Evolutionary conservation across 177 flowering plant genomes (phyloP), one percentile per base, ranked within the genome.

Genomic region (Vitis hybrid): DNA sequence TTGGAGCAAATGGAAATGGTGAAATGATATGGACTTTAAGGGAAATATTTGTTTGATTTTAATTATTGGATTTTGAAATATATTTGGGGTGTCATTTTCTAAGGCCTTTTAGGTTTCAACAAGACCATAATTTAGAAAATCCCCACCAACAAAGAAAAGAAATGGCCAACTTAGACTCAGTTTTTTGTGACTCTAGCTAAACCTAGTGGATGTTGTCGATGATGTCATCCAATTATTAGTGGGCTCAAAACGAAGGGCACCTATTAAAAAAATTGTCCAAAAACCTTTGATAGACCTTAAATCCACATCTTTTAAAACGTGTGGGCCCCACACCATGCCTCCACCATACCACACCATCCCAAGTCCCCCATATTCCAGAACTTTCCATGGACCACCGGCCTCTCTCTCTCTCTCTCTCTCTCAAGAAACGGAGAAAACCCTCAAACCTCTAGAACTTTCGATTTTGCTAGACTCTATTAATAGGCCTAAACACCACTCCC

Each of bases 391-490:
- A 33, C 60, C 19, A n/a, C 68, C 22, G 31, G 31, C 31, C 31
- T 28, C 58, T 5, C 73, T 18, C 56, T 24, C 74, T 13, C 31
- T 28, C 58, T 5, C 73, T 18, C 56, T 24, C 74, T 13, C 61
- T 14, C 31, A 64, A 20, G 44, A 69, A 52, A 28, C 18, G 53
- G 61, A 38, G 3, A 14, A 12, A 49, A 33, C 1, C 1, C 62
- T 3, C 19, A 14, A 3, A n/a, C 2, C 10, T 74, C 80, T 74
- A 74, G 77, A 78, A 74, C 72, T 59, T 78, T 78, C 80, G 49
- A 19, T 54, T 28, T 11, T 3, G 0, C 10, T 11, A 3, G 22
- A 1, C 18, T 24, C 55, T 60, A 65, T 60, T 57, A 52, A 65
- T 11, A 1, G 49, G 54, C 55, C 11, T 59, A 28, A 15, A 19